Evolutionary conservation across 805 yeast genomes (phyloP), one percentile per base, ranked within the genome.

Genomic region (Kodamaea restingae): DNA sequence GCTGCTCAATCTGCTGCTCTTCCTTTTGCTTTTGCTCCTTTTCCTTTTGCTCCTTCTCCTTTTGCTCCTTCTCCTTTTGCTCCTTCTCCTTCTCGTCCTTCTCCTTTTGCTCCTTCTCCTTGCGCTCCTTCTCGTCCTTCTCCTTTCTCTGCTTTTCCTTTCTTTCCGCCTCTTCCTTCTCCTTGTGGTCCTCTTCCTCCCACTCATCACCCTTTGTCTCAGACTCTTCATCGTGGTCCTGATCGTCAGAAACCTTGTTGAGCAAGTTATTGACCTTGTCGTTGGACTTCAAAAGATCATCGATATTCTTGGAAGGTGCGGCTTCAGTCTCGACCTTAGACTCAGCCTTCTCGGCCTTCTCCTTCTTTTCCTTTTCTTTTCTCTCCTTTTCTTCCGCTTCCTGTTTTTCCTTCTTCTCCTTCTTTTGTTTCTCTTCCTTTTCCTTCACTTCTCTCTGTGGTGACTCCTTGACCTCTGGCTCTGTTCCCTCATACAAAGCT

Each of bases 401-500:
- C 35, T 47, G 40, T 36, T 47, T 36, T 36, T 48, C 50, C 32
- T 47, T 54, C 35, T 44, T 49, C 29, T 52, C 39, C 38, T 40
- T 41, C 30, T 43, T 40, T 37, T 47, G 44, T 5, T 36, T 42
- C 15, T 42, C 45, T 33, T 51, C 40, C 39, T 49, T 41, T 35
- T 47, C 37, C 34, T 47, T 50, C 35, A 47, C 55, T 35, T 45
- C 50, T 31, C 51, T 52, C 33, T 44, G 47, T 8, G 39, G 55
- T 11, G 48, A 60, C 36, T 66, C 67, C 32, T 58, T 63, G 28
- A 74, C 62, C 15, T 67, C 57, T 24, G 87, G 79, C 25, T 70
- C 75, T 3, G 76, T 58, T 15, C 95, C 95, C n/a, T 88, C 91
- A 58, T 76, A 91, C 12, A 90, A 49, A 8, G 84, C 77, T 56